Evolutionary conservation across 1,139 yeast species (phyloP), one percentile per base, ranked within the genome.

Genomic region (Sugiyamaella novakii): DNA sequence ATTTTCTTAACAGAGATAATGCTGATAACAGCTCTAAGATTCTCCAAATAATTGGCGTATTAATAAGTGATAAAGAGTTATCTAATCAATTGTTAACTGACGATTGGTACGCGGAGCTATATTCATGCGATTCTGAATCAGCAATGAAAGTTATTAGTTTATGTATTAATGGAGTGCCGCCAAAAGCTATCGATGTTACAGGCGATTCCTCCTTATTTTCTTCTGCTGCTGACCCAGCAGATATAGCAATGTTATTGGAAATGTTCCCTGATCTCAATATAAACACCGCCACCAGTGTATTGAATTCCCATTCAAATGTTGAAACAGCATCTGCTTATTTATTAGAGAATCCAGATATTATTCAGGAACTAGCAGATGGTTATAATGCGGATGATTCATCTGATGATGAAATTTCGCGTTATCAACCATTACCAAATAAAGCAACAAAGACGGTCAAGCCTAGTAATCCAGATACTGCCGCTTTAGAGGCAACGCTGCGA

Each of bases 321-420:
- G 94, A 86, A 54, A 59, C 64, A 18, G 80, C 80, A 0, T 83
- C 87, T 0, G 74, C 82, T 54, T 63, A 73, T 49, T 59, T 89
- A 15, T 70, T 88, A 30, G 96, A 87, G 55, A 71, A 80, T 49
- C 84, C 87, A 0, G 74, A 68, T 1, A 56, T 72, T 6, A 64
- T 76, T 0, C 60, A 64, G 5, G 53, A 37, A 27, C 1, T 50
- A 57, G 24, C 52, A 52, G 43, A 66, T 59, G 31, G 53, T 18
- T 58, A 52, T 28, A 12, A 19, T 12, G 12, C 41, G 50, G 17
- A 49, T 52, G 54, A 66, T 31, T 8, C n/a, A 17, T n/a, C n/a
- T 18, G 45, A 38, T 24, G 44, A 61, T 41, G 59, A 64, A 28
- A 52, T 50, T 55, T 4, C 28, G 28, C 12, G 34, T 27, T 21